phyloP scores from a whole-genome alignment of 306 rosid species.

The Prinsepia uniflora region DNA sequence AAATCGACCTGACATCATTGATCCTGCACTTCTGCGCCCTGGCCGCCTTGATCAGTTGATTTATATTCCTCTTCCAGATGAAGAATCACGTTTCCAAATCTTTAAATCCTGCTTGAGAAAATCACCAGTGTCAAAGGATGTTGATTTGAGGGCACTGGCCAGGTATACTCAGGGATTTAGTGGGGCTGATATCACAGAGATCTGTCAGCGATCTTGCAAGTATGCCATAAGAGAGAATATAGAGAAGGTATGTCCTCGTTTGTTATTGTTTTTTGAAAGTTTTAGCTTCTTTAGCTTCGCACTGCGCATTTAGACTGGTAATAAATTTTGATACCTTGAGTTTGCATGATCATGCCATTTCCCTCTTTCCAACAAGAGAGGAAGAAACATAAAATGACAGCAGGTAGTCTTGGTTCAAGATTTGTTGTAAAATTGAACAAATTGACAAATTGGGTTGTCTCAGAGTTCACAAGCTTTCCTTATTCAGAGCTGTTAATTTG shows the following conservation, averaged over 20 bases:
- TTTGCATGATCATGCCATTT: background rate
- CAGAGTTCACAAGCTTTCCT: background rate
- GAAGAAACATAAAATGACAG: background rate
- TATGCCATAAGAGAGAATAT: constrained; percentile 61
- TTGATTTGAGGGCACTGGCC: constrained; percentile 48
- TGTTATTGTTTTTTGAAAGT: background rate
- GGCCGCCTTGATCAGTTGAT: constrained; percentile 59
- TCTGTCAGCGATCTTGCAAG: constrained; percentile 57
- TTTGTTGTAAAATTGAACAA: background rate
- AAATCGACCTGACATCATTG: constrained; percentile 55
- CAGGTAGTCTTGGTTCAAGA: background rate
- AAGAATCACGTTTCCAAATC: constrained; percentile 48
- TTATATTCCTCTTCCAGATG: constrained; percentile 61
- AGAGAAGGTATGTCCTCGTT: constrained; percentile 37
- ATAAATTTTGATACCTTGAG: background rate
- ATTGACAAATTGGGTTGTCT: background rate
- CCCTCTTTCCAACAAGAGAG: background rate
- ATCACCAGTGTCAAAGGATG: constrained; percentile 50
- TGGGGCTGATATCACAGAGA: constrained; percentile 59
- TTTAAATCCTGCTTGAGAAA: constrained; percentile 58
- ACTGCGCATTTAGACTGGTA: background rate
- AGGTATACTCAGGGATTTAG: constrained; percentile 53
- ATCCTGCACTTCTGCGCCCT: constrained; percentile 54
- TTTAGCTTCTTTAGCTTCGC: background rate
- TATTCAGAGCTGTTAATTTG: constrained; percentile 5